Percentiles rank a stretch among this genome's conserved stretches.
Conservation (phyloP, 2,329 filamentous ascomycete genomes). For the Alternaria longipes region DNA sequence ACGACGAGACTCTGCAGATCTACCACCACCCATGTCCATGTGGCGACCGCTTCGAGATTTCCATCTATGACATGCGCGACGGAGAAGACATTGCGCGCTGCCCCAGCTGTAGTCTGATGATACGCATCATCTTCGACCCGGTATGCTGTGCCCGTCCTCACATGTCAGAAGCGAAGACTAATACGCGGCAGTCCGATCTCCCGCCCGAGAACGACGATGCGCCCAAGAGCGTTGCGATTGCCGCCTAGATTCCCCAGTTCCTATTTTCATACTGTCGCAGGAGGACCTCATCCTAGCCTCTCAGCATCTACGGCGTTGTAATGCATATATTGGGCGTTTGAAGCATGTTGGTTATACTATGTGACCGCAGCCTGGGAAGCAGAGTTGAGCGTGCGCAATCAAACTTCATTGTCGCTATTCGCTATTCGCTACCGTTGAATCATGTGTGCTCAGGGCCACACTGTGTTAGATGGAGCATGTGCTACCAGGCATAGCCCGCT, state of each 20-base stretch:
- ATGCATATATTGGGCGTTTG: constrained; percentile 30
- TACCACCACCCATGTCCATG: constrained; percentile 98
- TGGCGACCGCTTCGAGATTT: constrained; percentile 94
- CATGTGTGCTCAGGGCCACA: background rate
- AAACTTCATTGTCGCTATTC: constrained; percentile 1
- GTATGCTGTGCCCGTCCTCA: constrained; percentile 61
- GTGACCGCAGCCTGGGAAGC: background rate
- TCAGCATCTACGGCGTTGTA: constrained; percentile 14
- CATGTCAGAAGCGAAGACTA: constrained; percentile 3
- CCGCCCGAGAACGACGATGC: constrained; percentile 40
- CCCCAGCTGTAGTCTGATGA: constrained; percentile 97
- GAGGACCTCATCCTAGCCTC: background rate
- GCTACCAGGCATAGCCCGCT: constrained; percentile 1
- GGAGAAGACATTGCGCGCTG: constrained; percentile 96
- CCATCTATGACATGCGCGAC: constrained; percentile 82
- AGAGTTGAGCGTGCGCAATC: constrained; percentile 3
- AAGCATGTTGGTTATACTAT: constrained; percentile 8
- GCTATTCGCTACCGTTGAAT: constrained; percentile 10
- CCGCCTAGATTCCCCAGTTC: constrained; percentile 28
- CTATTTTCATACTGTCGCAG: background rate
- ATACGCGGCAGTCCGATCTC: constrained; percentile 40
- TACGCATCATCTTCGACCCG: constrained; percentile 88
- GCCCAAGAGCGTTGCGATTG: constrained; percentile 34
- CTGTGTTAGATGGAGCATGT: background rate
- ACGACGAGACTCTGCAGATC: constrained; percentile 90